These are phyloP conservation scores for Sporothrix inflata DNA, from an alignment of 2,329 filamentous ascomycete species.

Conservation along the genomic window DNA sequence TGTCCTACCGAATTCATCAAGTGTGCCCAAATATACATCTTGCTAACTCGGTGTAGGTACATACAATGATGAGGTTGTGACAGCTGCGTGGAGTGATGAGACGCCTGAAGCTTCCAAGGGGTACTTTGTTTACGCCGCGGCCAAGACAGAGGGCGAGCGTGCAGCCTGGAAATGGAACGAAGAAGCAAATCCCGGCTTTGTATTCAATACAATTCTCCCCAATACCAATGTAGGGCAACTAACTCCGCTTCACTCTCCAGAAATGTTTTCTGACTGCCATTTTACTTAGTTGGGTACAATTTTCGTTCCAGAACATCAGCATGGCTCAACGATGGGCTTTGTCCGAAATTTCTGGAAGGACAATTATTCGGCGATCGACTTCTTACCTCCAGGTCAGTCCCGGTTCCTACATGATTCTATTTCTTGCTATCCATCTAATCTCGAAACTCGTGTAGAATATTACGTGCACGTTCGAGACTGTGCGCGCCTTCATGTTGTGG, in stretches of 20 bases:
- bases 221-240: constrained; percentile 6
- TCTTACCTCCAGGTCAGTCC: constrained; percentile 8
- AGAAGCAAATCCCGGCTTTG: constrained; percentile 31
- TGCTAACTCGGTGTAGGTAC: background rate
- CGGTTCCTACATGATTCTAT: background rate
- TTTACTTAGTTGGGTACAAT: constrained; percentile 15
- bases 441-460: constrained; percentile 18
- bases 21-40: constrained; percentile 25
- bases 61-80: background rate
- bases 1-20: background rate
- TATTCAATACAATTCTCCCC: constrained; percentile 34
- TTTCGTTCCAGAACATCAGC: constrained; percentile 11
- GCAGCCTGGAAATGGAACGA: constrained; percentile 32
- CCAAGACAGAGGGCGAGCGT: constrained; percentile 33
- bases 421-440: background rate
- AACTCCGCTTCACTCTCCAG: background rate
- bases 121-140: constrained; percentile 29
- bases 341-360: constrained; percentile 7
- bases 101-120: constrained; percentile 8
- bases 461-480: constrained; percentile 27
- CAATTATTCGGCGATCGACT: background rate
- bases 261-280: background rate
- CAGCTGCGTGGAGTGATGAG: background rate
- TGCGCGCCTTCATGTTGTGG: constrained; percentile 37
- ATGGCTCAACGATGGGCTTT: constrained; percentile 25